Evolutionary conservation across 768 basidiomycete species (phyloP), one percentile per base, ranked within the genome.

Genomic region (Serendipita sp.): DNA sequence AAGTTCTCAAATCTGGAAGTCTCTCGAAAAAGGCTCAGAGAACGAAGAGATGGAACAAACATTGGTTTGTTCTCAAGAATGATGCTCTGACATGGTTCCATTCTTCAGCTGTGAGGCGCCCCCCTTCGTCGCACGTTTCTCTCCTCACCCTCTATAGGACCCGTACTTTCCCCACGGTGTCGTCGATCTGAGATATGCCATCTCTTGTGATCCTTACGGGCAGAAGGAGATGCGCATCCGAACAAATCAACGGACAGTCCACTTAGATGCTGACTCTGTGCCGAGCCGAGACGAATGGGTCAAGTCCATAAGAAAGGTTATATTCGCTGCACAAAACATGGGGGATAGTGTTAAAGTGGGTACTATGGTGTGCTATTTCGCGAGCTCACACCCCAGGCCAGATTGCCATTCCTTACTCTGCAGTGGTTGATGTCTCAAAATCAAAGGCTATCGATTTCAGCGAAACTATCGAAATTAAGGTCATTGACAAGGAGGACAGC

Each of bases 81-180:
- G 92, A 94, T 70, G 90, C 91, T 0, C 77, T 99, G 31, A 93
- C 91, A 16, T 99, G 96, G 96, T 98, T 91, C 73, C 88, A 91
- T 67, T 91, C 89, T 4, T 91, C 93, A 64, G 85, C 91, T 64
- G 93, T 92, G 73, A 76, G 78, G 72, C 48, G 13, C 18, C 34
- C 23, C 63, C 50, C 55, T 31, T 10, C 53, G 27, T 13, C 36
- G 13, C 68, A 64, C 3, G 63, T 53, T 62, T 63, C 36, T 27
- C 18, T 44, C 48, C 46, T 44, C 18, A 66, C 62, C 63, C 10
- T 63, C 68, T 44, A 60, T 66, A 95, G 92, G 93, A 99, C 69
- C 95, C 94, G 1, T 99, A 99, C 74, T 99, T 99, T 73, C 90
- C 94, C 10, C 89, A 93, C 68, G 96, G 93, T 29, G 92, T 97